phyloP scores from a whole-genome alignment of 2,329 filamentous ascomycete genomes.

The Ascochyta pisi region DNA sequence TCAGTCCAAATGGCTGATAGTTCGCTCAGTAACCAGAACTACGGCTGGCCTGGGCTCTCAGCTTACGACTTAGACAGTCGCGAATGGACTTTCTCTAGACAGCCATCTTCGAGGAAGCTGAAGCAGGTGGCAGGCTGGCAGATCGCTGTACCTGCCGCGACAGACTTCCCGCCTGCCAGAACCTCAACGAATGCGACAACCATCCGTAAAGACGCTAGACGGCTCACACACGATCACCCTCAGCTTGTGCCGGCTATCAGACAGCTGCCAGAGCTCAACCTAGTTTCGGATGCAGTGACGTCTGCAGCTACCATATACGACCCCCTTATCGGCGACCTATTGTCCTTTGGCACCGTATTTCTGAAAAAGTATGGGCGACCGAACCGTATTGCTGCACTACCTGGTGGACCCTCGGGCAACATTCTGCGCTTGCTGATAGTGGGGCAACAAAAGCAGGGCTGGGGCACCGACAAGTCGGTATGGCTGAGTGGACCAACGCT shows the following conservation, averaged over 20 bases:
- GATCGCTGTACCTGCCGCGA: slow-evolving; percentile 28
- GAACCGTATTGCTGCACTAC: slow-evolving; percentile 41
- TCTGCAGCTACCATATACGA: slow-evolving; percentile 47
- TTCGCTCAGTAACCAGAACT: slow-evolving; percentile 56
- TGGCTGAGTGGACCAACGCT: slow-evolving; percentile 58
- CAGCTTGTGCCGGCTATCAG: slow-evolving; percentile 33
- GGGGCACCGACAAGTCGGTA: slow-evolving; percentile 56
- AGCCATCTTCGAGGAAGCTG: slow-evolving; percentile 34
- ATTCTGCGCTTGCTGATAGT: slow-evolving; percentile 63
- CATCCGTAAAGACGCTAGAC: slow-evolving; percentile 23
- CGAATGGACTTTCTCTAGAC: slow-evolving; percentile 58
- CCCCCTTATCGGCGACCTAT: slow-evolving; percentile 52
- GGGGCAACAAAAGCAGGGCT: slow-evolving; percentile 61
- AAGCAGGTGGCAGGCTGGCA: slow-evolving; percentile 34
- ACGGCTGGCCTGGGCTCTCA: slow-evolving; percentile 61
- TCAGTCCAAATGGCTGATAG: slow-evolving; percentile 65
- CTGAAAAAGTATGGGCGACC: slow-evolving; percentile 47
- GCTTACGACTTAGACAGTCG: slow-evolving; percentile 57
- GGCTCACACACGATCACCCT: slow-evolving; percentile 28
- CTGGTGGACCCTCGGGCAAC: slow-evolving; percentile 64
- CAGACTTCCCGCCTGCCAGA: slow-evolving; percentile 5
- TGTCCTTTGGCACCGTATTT: slow-evolving; percentile 65
- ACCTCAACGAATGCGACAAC: slow-evolving; percentile 10
- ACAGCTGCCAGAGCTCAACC: slow-evolving; percentile 32
- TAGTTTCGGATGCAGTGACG: slow-evolving; percentile 39